Evolutionary conservation across 2,329 filamentous ascomycete genomes (phyloP).

Genomic region (Dactylellina haptotyla): DNA sequence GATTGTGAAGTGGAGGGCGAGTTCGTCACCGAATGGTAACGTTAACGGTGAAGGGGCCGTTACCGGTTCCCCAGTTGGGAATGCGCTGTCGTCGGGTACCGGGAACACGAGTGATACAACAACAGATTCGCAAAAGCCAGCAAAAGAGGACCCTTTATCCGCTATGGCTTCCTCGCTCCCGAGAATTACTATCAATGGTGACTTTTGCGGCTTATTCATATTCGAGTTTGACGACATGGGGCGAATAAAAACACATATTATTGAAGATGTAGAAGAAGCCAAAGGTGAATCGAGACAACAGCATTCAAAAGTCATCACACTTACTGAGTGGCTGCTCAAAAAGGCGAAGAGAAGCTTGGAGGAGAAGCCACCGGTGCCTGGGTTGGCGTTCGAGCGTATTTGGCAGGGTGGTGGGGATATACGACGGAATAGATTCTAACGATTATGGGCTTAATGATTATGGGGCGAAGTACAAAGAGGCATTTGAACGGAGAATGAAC

Average conservation of each 20-base stretch:
- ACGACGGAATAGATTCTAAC: constrained; percentile 62
- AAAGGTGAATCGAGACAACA: constrained; percentile 76
- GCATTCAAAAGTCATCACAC: constrained; percentile 82
- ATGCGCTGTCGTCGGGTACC: constrained; percentile 22
- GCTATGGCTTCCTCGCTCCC: constrained; percentile 62
- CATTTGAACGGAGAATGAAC: neutral
- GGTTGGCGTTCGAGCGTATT: constrained; percentile 75
- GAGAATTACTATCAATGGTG: constrained; percentile 64
- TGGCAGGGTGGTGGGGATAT: constrained; percentile 76
- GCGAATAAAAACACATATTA: constrained; percentile 84
- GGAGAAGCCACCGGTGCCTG: constrained; percentile 35
- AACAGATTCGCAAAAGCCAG: constrained; percentile 4
- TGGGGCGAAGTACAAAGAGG: neutral
- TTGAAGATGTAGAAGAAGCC: constrained; percentile 89
- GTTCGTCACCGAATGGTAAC: constrained; percentile 62
- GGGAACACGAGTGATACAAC: constrained; percentile 49
- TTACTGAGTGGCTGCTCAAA: constrained; percentile 94
- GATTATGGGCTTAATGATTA: neutral
- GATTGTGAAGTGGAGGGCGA: constrained; percentile 88
- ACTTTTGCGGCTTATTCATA: constrained; percentile 88
- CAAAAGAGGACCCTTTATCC: constrained; percentile 55
- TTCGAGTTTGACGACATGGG: constrained; percentile 95
- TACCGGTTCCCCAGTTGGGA: constrained; percentile 60
- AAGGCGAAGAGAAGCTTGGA: constrained; percentile 55
- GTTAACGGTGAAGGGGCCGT: constrained; percentile 61